Conservation (phyloP, 73 alveolate species). For the Stentor coeruleus region DNA sequence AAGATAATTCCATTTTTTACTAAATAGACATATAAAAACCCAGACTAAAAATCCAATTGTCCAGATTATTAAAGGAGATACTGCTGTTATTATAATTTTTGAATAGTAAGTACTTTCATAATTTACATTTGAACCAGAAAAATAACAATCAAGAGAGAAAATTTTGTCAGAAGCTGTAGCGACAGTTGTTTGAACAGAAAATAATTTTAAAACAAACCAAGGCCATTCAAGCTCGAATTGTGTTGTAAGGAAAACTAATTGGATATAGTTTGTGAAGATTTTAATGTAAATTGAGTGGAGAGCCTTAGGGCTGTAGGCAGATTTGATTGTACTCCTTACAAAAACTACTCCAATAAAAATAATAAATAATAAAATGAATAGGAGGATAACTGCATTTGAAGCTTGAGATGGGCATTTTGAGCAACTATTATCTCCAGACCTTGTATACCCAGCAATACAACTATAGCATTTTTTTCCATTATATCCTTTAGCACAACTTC, state of each 20-base stretch:
- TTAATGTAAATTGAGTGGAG: slow-evolving; percentile 8
- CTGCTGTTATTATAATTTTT: slow-evolving; percentile 32
- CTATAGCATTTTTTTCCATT: slow-evolving; percentile 33
- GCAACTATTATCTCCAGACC: slow-evolving; percentile 25
- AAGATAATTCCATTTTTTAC: neutral
- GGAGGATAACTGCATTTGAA: neutral
- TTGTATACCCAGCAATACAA: slow-evolving; percentile 30
- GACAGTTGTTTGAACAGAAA: neutral
- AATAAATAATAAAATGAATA: neutral
- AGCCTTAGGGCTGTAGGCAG: slow-evolving; percentile 9
- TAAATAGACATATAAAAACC: slow-evolving; percentile 21
- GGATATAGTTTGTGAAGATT: slow-evolving; percentile 28
- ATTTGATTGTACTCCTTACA: neutral
- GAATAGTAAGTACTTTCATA: slow-evolving; percentile 30
- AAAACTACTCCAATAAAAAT: neutral
- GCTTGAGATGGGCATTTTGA: slow-evolving; percentile 33
- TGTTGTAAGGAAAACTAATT: slow-evolving; percentile 24
- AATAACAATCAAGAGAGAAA: slow-evolving; percentile 50
- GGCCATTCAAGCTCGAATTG: slow-evolving; percentile 27
- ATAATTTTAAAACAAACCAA: neutral
- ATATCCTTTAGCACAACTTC: slow-evolving; percentile 40
- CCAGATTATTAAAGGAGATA: slow-evolving; percentile 38
- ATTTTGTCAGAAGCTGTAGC: slow-evolving; percentile 29
- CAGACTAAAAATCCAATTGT: slow-evolving; percentile 20
- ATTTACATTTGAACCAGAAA: slow-evolving; percentile 10